Conservation (phyloP, 345 rosid species). For the Tarenaya hassleriana region DNA sequence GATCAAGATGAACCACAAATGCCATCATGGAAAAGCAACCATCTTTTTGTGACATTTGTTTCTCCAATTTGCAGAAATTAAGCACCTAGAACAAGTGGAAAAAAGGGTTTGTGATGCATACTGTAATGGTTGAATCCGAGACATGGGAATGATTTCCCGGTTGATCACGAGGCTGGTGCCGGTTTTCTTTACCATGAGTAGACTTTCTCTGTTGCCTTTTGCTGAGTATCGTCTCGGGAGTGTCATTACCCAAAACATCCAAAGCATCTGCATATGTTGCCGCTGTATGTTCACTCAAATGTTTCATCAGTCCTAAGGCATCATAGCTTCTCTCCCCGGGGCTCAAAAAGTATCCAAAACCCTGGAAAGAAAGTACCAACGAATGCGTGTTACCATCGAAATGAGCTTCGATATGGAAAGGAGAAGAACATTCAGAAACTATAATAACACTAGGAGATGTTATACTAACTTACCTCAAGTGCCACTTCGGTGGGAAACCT, state of each 20-base stretch:
- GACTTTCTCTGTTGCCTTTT: conserved; percentile 31
- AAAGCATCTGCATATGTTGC: conserved; percentile 84
- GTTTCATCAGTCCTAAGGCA: conserved; percentile 86
- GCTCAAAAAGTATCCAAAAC: conserved; percentile 81
- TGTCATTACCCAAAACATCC: conserved; percentile 78
- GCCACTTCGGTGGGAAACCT: conserved; percentile 73
- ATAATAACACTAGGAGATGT: neutral
- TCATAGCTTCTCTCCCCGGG: conserved; percentile 88
- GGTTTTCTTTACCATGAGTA: conserved; percentile 40
- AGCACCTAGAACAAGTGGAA: too few species aligned
- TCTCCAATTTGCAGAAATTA: too few species aligned
- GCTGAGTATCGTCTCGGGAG: conserved; percentile 49
- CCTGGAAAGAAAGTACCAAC: conserved; percentile 40
- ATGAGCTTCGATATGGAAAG: neutral
- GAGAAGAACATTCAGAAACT: conserved; percentile 17
- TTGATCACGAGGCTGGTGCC: conserved; percentile 27
- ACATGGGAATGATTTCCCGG: conserved; percentile 36
- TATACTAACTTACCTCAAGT: conserved; percentile 71
- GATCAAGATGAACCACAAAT: too few species aligned
- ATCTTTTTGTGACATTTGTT: too few species aligned
- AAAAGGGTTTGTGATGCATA: conserved; percentile 15
- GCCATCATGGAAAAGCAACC: too few species aligned
- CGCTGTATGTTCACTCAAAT: conserved; percentile 80
- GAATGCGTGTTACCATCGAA: conserved; percentile 9
- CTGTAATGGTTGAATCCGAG: conserved; percentile 41